Base-by-base conservation (phyloP, 225 moss, liverwort and hornwort genomes). In the Pseudoscleropodium purum region DNA sequence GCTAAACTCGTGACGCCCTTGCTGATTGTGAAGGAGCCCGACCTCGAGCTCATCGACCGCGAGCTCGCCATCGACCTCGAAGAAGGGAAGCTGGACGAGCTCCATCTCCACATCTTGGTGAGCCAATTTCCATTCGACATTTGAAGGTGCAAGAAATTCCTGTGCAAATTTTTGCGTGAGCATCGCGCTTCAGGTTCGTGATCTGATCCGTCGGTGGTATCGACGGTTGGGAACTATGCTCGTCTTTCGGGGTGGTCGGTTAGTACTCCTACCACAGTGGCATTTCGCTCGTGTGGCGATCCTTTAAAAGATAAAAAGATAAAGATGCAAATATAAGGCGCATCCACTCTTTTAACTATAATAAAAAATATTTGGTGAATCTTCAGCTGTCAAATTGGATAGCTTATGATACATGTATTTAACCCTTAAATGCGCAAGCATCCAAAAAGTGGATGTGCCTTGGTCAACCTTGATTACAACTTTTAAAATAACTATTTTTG, bases 31-130 rank as follows among this genome's bases (percentile, higher is more conserved):
- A 86, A 89, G 17, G 87, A 92, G 81, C 90, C 84, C 49, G 81
- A 84, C 75, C 87, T 84, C 61, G 87, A 66, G 84, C 88, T 90
- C 29, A 59, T 49, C 12, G 79, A 92, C 57, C 83, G 62, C 63
- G 86, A 76, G 83, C 89, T 92, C 60, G 89, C 90, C 84, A 86
- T 52, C 31, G 76, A 73, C 45, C 82, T 61, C 27, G 85, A 90
- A 2, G 91, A 75, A 25, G 37, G n/a, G 57, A 81, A 62, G 89
- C 69, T 80, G 69, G 84, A 62, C 56, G 89, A 87, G 87, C 89
- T 87, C 91, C 90, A 92, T 92, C 75, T 79, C 74, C 83, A 90
- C 41, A 86, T 86, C 85, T 54, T 85, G 37, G 61, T 36, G n/a
- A 41, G 37, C 79, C 47, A 64, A 9, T 18, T 74, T 64, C 81